Evolutionary conservation across 441 rosid species (phyloP).

Genomic region (Erodium moschatum): DNA sequence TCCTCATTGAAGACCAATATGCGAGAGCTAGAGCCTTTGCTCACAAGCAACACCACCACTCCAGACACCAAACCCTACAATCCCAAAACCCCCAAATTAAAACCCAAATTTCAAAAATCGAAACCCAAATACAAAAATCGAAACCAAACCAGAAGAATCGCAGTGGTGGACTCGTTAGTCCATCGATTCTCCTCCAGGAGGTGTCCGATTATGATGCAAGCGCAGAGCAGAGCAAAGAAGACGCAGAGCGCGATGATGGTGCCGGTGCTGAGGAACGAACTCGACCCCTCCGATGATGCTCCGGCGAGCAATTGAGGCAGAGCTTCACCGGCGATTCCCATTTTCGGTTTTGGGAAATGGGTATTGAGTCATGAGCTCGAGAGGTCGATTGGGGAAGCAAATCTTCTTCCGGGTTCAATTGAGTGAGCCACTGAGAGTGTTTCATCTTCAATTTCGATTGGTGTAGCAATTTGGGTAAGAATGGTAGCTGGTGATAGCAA

Average conservation of each 20-base stretch:
- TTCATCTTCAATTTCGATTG: not conserved
- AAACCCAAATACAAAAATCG: not conserved
- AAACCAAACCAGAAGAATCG: slow-evolving; percentile 42
- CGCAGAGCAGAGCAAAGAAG: too few relatives aligned
- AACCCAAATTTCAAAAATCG: not conserved
- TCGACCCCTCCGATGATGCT: slow-evolving; percentile 8
- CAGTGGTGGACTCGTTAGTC: slow-evolving; percentile 61
- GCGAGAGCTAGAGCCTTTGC: slow-evolving; percentile 24
- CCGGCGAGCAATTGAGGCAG: not conserved
- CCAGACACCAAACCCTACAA: slow-evolving; percentile 48
- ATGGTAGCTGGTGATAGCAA: too few relatives aligned
- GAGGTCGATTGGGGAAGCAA: too few relatives aligned
- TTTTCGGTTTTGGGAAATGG: not conserved
- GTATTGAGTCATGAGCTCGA: too few relatives aligned
- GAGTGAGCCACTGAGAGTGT: too few relatives aligned
- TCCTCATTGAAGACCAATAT: slow-evolving; percentile 44
- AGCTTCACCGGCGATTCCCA: not conserved
- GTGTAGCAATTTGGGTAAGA: too few relatives aligned
- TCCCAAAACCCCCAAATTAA: not conserved
- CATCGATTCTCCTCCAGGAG: slow-evolving; percentile 51
- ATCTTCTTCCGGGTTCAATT: too few relatives aligned
- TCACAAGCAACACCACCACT: slow-evolving; percentile 40
- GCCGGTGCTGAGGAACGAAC: slow-evolving; percentile 30
- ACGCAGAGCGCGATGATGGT: slow-evolving; percentile 44
- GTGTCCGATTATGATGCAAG: too few relatives aligned